Evolutionary conservation across 1,139 yeast genomes (phyloP), one percentile per base, ranked within the genome.

Genomic region (Saccharomyces hybrid): DNA sequence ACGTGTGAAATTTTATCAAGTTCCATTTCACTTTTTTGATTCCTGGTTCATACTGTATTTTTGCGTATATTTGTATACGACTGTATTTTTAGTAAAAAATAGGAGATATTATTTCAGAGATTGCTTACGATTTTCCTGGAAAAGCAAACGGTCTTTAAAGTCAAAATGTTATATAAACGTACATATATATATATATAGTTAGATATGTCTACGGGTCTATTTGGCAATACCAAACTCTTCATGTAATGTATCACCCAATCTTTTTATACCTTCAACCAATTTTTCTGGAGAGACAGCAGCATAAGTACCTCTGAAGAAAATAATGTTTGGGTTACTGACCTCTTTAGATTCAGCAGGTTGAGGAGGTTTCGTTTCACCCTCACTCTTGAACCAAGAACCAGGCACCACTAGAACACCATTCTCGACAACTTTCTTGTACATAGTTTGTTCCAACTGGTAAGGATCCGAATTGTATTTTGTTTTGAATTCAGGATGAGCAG

Each of bases 211-310:
- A n/a, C n/a, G n/a, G n/a, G 23, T 20, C 23, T 32, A 50, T 47
- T 47, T 50, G 41, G 55, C 25, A 26, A 57, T 25, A 14, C 62
- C 66, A 47, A 68, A 73, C 58, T 72, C 85, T 49, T 73, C 71
- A 59, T 73, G 71, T 49, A 79, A 73, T 54, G 83, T 85, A 51
- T 71, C 70, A 56, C 84, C 84, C 56, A 82, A 79, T 66, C 81
- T 80, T 63, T 79, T 77, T 55, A 83, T 64, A 55, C 88, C 88
- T 20, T 61, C 58, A 48, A 64, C 73, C 65, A 83, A 74, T 56
- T 77, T 73, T 53, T 81, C 85, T 61, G 81, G 75, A 26, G 85
- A 81, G 31, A 82, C 86, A 44, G 88, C 88, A 53, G 88, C 88
- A 60, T 82, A 82, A 25, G 86, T 82, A 53, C 85, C 85, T 72